These are phyloP conservation scores for Daldinia caldariorum DNA, from an alignment of 495 filamentous ascomycete species.

Conservation along the genomic window DNA sequence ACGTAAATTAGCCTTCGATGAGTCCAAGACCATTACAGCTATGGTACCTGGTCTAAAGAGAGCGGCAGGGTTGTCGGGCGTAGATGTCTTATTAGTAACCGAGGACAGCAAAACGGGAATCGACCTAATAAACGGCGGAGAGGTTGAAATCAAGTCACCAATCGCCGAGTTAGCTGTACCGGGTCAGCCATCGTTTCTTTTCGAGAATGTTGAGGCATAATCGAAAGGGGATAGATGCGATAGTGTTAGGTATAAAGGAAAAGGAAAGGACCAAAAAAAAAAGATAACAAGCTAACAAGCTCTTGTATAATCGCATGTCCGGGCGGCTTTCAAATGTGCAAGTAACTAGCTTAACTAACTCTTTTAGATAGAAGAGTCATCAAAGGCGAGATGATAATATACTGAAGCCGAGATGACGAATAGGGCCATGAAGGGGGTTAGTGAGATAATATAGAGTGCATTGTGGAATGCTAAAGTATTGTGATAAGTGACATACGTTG, in stretches of 20 bases:
- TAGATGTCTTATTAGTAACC: conserved; percentile 72
- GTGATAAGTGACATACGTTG: neutral
- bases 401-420: neutral
- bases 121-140: conserved; percentile 59
- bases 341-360: conserved; percentile 3
- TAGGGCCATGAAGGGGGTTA: neutral
- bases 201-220: conserved; percentile 66
- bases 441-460: neutral
- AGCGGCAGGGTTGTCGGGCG: conserved; percentile 69
- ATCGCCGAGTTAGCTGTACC: conserved; percentile 76
- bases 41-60: conserved; percentile 62
- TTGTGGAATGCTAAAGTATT: neutral
- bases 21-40: conserved; percentile 72
- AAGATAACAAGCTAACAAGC: neutral
- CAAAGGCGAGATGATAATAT: neutral
- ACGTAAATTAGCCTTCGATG: conserved; percentile 85
- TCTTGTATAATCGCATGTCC: neutral
- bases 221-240: neutral
- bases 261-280: neutral
- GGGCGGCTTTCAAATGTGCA: neutral
- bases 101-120: conserved; percentile 75
- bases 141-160: conserved; percentile 65
- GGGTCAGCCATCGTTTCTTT: conserved; percentile 79
- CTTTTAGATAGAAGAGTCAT: neutral
- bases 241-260: neutral